Conservation (phyloP, 768 basidiomycete species). For the Tulasnella sp. region DNA sequence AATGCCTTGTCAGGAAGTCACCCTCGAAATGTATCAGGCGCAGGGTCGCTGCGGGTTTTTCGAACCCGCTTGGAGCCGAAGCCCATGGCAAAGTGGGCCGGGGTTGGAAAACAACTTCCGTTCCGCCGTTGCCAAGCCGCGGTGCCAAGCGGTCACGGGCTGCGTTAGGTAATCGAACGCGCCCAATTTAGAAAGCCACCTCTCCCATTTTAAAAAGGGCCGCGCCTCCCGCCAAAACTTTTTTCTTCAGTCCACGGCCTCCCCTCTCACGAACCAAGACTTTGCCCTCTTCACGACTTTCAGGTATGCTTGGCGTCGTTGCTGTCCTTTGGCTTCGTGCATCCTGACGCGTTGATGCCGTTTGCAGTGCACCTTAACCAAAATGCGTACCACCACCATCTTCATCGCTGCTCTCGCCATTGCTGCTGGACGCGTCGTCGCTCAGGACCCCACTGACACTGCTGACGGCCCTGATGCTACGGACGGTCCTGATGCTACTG, state of each 20-base stretch:
- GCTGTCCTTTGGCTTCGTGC: background rate
- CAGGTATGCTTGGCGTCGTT: background rate
- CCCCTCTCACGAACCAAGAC: background rate
- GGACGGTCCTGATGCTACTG: background rate
- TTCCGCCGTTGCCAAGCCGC: background rate
- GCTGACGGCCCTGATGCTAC: background rate
- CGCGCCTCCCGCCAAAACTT: background rate
- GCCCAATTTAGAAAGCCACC: background rate
- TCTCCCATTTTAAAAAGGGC: background rate
- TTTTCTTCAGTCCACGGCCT: background rate
- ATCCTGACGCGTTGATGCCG: background rate
- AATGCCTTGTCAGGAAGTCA: background rate
- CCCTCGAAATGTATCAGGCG: background rate
- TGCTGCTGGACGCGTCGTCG: background rate
- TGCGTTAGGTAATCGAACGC: background rate
- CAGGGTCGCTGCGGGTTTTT: background rate
- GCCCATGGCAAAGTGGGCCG: too few relatives aligned
- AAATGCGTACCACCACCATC: background rate
- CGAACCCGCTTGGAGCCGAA: background rate
- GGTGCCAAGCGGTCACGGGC: background rate
- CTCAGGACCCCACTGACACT: background rate
- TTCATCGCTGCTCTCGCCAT: background rate
- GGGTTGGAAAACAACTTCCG: background rate
- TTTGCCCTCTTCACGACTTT: background rate
- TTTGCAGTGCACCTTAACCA: background rate